Conservation (phyloP, 1,284 basidiomycete species). For the Puccinia polysora region DNA sequence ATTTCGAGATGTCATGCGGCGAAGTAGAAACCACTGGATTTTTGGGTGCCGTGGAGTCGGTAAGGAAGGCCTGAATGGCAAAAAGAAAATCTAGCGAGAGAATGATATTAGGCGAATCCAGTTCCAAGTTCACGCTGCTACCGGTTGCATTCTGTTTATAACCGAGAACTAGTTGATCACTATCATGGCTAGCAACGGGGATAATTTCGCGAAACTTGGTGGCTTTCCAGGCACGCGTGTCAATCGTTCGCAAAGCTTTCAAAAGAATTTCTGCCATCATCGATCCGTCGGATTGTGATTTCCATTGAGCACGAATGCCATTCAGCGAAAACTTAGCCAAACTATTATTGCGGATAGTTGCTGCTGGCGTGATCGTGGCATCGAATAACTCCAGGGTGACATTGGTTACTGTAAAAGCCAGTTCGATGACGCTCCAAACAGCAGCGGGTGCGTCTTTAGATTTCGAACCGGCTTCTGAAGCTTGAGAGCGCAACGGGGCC, state of each 20-base stretch:
- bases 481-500: constrained; percentile 7
- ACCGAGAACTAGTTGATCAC: constrained; percentile 91
- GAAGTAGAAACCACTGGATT: constrained; percentile 31
- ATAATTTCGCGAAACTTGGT: constrained; percentile 93
- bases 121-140: constrained; percentile 72
- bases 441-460: constrained; percentile 60
- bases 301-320: constrained; percentile 72
- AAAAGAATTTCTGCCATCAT: constrained; percentile 81
- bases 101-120: constrained; percentile 90
- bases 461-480: neutral
- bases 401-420: constrained; percentile 68
- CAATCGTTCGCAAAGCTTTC: constrained; percentile 84
- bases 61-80: constrained; percentile 78
- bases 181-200: constrained; percentile 78
- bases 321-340: constrained; percentile 81
- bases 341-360: constrained; percentile 69
- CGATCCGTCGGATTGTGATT: constrained; percentile 75
- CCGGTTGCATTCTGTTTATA: constrained; percentile 68
- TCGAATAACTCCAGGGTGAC: constrained; percentile 93
- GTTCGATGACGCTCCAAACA: constrained; percentile 67
- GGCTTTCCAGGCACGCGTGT: constrained; percentile 69
- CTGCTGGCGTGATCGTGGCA: constrained; percentile 61
- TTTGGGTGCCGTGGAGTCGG: constrained; percentile 59
- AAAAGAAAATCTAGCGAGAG: constrained; percentile 91
- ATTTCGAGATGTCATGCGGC: constrained; percentile 11